Evolutionary conservation across 2,329 filamentous ascomycete genomes (phyloP).

Genomic region (Fusarium palustre): DNA sequence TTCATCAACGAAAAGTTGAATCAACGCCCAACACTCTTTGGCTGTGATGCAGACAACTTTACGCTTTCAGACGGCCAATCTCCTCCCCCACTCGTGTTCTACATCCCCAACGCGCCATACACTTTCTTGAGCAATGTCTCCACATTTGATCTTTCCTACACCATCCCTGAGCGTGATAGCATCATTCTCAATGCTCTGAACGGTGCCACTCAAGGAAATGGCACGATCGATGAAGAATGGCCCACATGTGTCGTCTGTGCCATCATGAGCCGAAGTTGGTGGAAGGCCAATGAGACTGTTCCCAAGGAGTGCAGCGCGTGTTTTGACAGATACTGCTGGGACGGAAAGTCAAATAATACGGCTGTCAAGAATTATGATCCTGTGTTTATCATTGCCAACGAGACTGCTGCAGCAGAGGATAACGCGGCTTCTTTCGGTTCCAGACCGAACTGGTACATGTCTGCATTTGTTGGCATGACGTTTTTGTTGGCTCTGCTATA

Average conservation of each 20-base stretch:
- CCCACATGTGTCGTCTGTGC: conserved; percentile 90
- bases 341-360: conserved; percentile 69
- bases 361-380: conserved; percentile 52
- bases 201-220: conserved; percentile 84
- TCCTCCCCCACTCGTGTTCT: conserved; percentile 78
- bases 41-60: conserved; percentile 66
- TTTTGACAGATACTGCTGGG: conserved; percentile 90
- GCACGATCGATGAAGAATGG: conserved; percentile 80
- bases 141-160: conserved; percentile 78
- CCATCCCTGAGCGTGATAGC: conserved; percentile 73
- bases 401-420: conserved; percentile 12
- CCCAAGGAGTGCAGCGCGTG: conserved; percentile 80
- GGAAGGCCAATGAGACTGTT: conserved; percentile 74
- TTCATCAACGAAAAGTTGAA: conserved; percentile 71
- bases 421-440: background rate
- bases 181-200: conserved; percentile 91
- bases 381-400: conserved; percentile 42
- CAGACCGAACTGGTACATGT: conserved; percentile 5
- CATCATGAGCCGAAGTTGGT: conserved; percentile 79
- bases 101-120: conserved; percentile 84
- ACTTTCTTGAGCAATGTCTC: conserved; percentile 80
- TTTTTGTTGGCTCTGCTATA: conserved; percentile 4
- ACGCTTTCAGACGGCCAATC: conserved; percentile 55
- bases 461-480: conserved; percentile 1
- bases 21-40: conserved; percentile 72